Percentiles rank a stretch among this genome's conserved stretches.
These are phyloP conservation scores for Spatholobus suberectus DNA, from an alignment of 306 rosid species.

Conservation along the genomic window DNA sequence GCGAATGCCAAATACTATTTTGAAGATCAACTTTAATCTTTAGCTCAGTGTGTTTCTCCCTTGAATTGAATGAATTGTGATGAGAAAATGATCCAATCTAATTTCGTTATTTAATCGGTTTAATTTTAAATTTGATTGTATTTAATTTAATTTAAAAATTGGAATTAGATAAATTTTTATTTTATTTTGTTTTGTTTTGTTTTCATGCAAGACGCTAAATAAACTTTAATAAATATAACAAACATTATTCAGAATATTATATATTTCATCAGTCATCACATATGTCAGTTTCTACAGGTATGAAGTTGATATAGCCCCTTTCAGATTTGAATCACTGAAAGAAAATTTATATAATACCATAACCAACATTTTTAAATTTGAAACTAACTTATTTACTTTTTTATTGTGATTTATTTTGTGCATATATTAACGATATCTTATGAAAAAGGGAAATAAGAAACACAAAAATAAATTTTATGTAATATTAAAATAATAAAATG, in stretches of 20 bases:
- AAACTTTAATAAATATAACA: neutral
- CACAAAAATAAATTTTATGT: neutral
- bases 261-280: neutral
- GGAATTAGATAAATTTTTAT: neutral
- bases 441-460: neutral
- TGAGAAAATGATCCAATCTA: neutral
- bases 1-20: neutral
- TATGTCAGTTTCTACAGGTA: neutral
- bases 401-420: too few relatives aligned
- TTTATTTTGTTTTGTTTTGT: too few relatives aligned
- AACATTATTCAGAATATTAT: neutral
- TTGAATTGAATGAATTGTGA: neutral
- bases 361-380: neutral
- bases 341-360: too few relatives aligned
- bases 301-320: neutral
- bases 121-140: neutral
- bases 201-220: neutral
- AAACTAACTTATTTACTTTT: too few relatives aligned
- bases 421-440: too few relatives aligned
- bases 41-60: neutral
- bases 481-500: neutral
- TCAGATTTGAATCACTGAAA: neutral
- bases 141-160: neutral
- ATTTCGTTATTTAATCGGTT: neutral
- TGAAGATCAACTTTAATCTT: neutral